Evolutionary conservation across 78 protist genomes (phyloP).

Genomic region (Capsaspora owczarzaki): DNA sequence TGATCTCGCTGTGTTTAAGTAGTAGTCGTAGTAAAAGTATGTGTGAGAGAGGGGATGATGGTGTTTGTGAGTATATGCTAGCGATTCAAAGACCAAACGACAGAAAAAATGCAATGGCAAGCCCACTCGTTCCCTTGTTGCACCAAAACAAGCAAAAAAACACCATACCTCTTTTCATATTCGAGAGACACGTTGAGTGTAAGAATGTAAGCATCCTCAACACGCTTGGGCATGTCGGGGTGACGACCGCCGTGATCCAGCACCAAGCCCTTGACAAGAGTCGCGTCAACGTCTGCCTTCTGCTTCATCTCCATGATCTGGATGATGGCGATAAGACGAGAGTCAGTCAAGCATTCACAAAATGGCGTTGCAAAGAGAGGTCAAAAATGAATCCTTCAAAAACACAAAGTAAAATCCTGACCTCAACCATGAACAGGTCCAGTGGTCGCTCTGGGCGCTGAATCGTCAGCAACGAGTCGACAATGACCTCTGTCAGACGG

Average conservation of each 20-base stretch:
- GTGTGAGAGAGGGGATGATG: neutral
- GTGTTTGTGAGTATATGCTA: neutral
- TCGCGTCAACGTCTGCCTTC: conserved; percentile 67
- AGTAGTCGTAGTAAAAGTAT: neutral
- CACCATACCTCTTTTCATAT: conserved; percentile 84
- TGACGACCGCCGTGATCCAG: conserved; percentile 99
- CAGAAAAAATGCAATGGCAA: neutral
- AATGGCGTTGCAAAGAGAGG: neutral
- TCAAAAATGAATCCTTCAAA: neutral
- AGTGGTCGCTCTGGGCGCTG: conserved; percentile 39
- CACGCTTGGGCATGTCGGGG: conserved; percentile 93
- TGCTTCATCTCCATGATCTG: conserved; percentile 97
- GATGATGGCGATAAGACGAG: conserved; percentile 7
- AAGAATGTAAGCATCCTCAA: conserved; percentile 73
- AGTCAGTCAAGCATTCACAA: neutral
- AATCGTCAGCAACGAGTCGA: conserved; percentile 86
- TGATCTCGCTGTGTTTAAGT: conserved; percentile 72
- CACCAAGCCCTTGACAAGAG: conserved; percentile 91
- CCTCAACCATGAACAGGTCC: conserved; percentile 96
- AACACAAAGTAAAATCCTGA: neutral
- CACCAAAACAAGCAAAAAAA: neutral
- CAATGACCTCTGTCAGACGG: conserved; percentile 70
- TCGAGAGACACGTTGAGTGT: conserved; percentile 95
- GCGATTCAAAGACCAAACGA: neutral
- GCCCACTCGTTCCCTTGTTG: neutral